Conservation (phyloP, 495 filamentous ascomycete species). For the Xylaria grammica region DNA sequence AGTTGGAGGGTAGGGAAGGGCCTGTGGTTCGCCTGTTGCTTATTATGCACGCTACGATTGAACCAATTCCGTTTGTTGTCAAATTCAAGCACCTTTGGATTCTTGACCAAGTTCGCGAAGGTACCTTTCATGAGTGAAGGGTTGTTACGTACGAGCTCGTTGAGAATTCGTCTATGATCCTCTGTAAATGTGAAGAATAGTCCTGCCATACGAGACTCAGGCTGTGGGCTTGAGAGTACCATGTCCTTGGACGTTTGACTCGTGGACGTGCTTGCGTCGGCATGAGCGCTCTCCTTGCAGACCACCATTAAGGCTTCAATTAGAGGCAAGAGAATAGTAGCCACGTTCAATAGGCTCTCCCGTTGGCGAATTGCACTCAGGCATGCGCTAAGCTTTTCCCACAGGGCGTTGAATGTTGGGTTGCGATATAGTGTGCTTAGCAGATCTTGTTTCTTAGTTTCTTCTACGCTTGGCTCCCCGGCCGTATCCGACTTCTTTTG, state of each 20-base stretch:
- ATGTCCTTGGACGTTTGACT: constrained; percentile 65
- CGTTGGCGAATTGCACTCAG: constrained; percentile 85
- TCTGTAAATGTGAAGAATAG: constrained; percentile 99
- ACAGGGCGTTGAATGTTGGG: constrained; percentile 84
- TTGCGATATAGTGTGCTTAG: constrained; percentile 88
- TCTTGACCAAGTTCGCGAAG: constrained; percentile 94
- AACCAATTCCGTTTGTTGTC: constrained; percentile 99
- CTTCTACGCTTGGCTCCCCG: constrained; percentile 58
- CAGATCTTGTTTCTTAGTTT: constrained; percentile 75
- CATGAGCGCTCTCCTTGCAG: constrained; percentile 93
- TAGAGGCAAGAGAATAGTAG: constrained; percentile 89
- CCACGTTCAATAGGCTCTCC: constrained; percentile 94
- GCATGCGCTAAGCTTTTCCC: constrained; percentile 93
- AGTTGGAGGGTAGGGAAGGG: constrained; percentile 78
- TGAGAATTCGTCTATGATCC: constrained; percentile 96
- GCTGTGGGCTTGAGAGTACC: constrained; percentile 74
- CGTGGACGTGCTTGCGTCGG: constrained; percentile 61
- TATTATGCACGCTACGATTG: constrained; percentile 85
- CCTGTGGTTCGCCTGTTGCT: constrained; percentile 65
- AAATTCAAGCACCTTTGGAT: constrained; percentile 98
- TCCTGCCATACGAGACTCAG: constrained; percentile 81
- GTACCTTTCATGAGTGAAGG: constrained; percentile 98
- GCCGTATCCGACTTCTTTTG: constrained; percentile 64
- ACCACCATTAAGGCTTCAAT: constrained; percentile 99
- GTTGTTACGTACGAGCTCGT: constrained; percentile 95